phyloP scores from a whole-genome alignment of 148 eudicot species.

The Vaccinium myrtillus region DNA sequence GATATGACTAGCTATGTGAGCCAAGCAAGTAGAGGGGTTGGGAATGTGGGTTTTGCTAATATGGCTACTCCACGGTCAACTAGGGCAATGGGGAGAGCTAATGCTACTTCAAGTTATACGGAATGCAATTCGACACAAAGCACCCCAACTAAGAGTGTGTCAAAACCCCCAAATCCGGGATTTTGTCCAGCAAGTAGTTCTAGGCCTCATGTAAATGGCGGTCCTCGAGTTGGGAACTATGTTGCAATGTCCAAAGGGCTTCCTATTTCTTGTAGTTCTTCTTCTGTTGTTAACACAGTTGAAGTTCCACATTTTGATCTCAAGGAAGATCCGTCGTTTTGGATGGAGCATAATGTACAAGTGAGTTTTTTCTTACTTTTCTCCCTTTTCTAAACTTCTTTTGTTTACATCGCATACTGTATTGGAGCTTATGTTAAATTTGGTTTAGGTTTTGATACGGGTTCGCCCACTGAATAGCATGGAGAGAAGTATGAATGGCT shows the following conservation, averaged over 20 bases:
- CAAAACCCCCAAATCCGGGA: slow-evolving; percentile 69
- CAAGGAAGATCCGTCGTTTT: slow-evolving; percentile 90
- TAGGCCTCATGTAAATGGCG: slow-evolving; percentile 43
- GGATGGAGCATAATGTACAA: slow-evolving; percentile 99
- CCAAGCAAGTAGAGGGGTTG: slow-evolving; percentile 22
- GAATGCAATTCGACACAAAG: slow-evolving; percentile 56
- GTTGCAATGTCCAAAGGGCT: slow-evolving; percentile 57
- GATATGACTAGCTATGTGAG: slow-evolving; percentile 22
- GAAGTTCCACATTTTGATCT: slow-evolving; percentile 91
- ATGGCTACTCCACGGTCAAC: slow-evolving; percentile 52
- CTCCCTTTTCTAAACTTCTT: neutral
- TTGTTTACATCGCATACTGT: too few species aligned
- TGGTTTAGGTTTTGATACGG: slow-evolving; percentile 75
- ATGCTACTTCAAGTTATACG: slow-evolving; percentile 34
- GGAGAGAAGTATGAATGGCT: slow-evolving; percentile 64
- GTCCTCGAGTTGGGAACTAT: slow-evolving; percentile 44
- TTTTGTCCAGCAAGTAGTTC: slow-evolving; percentile 47
- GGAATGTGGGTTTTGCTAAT: slow-evolving; percentile 28
- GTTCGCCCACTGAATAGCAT: slow-evolving; percentile 70
- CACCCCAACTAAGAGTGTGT: slow-evolving; percentile 88
- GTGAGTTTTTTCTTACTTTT: slow-evolving; percentile 27
- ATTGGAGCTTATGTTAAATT: slow-evolving; percentile 4
- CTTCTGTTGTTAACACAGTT: slow-evolving; percentile 45
- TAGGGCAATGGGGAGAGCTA: slow-evolving; percentile 35
- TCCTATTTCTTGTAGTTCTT: slow-evolving; percentile 38